Conservation (phyloP, 2,329 filamentous ascomycete species). For the Chrysosphaeria jannelii region DNA sequence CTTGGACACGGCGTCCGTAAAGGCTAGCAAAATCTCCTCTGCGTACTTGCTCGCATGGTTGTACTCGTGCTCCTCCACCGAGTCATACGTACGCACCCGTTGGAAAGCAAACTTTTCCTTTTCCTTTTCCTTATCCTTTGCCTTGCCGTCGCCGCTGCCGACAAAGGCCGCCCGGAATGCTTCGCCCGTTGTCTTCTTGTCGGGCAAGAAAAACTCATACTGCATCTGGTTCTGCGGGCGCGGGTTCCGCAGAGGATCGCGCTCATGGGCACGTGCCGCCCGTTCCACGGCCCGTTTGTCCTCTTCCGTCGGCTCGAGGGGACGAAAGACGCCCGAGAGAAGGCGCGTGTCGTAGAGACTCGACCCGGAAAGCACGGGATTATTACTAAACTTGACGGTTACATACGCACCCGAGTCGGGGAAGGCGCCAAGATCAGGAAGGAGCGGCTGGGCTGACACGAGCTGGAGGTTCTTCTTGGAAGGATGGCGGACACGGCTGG, state of each 20-base stretch:
- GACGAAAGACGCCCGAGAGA: constrained; percentile 27
- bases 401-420: constrained; percentile 39
- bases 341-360: constrained; percentile 26
- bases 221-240: constrained; percentile 27
- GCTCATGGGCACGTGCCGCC: constrained; percentile 21
- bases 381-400: constrained; percentile 36
- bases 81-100: constrained; percentile 33
- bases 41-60: constrained; percentile 28
- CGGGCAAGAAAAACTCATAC: constrained; percentile 35
- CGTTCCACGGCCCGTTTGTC: constrained; percentile 21
- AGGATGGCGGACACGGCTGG: constrained; percentile 24
- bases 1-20: constrained; percentile 17
- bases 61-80: constrained; percentile 23
- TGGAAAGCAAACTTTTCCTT: constrained; percentile 27
- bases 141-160: constrained; percentile 21
- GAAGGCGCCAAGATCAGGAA: constrained; percentile 38
- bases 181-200: constrained; percentile 15
- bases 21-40: constrained; percentile 29
- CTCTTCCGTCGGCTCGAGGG: constrained; percentile 22
- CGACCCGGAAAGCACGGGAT: constrained; percentile 20
- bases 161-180: constrained; percentile 31
- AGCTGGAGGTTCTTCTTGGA: constrained; percentile 25
- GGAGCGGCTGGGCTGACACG: constrained; percentile 26
- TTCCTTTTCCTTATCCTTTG: constrained; percentile 13
- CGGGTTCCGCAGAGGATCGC: constrained; percentile 23